A percentile compares a stretch with the other conserved stretches of the same genome.
Conservation (phyloP, 176 grass and related monocot genomes). For the Eragrostis nindensis region DNA sequence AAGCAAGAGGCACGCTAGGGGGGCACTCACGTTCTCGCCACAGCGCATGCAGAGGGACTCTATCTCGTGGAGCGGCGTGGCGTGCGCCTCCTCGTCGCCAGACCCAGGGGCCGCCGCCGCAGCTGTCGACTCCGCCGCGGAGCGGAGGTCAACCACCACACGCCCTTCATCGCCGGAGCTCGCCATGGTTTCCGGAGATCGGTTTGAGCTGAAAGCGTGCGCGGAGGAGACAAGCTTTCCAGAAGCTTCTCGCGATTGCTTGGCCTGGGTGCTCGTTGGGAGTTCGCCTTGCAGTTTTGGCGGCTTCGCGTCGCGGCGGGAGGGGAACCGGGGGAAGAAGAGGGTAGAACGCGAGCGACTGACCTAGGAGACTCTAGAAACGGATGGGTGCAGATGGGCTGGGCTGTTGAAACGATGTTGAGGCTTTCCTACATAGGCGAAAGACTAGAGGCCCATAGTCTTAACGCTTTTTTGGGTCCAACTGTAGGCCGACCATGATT, state of each 20-base stretch:
- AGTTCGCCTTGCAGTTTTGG: neutral
- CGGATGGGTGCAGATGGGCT: neutral
- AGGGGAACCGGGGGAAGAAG: neutral
- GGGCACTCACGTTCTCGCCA: conserved; percentile 68
- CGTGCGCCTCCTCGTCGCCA: conserved; percentile 49
- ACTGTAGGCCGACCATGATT: neutral
- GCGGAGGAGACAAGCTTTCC: neutral
- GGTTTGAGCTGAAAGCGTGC: neutral
- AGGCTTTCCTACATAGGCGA: neutral
- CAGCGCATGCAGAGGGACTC: conserved; percentile 99
- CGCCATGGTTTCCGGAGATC: conserved; percentile 44
- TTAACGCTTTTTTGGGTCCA: no score
- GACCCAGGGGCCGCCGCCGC: neutral
- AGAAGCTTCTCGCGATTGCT: conserved; percentile 15
- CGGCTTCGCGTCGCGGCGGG: conserved; percentile 36
- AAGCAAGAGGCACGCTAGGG: neutral
- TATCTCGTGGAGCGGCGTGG: conserved; percentile 71
- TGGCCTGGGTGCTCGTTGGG: neutral
- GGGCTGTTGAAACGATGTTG: neutral
- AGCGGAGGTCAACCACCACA: conserved; percentile 62
- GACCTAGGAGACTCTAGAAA: conserved; percentile 46
- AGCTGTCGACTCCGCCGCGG: conserved; percentile 62
- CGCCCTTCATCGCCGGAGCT: conserved; percentile 44
- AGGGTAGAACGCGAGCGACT: conserved; percentile 7
- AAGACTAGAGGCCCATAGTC: neutral